A percentile compares a stretch with the other conserved stretches of the same genome.
Evolutionary conservation across 1,284 basidiomycete species (phyloP).

Genomic region (Apiotrichum brassicae): DNA sequence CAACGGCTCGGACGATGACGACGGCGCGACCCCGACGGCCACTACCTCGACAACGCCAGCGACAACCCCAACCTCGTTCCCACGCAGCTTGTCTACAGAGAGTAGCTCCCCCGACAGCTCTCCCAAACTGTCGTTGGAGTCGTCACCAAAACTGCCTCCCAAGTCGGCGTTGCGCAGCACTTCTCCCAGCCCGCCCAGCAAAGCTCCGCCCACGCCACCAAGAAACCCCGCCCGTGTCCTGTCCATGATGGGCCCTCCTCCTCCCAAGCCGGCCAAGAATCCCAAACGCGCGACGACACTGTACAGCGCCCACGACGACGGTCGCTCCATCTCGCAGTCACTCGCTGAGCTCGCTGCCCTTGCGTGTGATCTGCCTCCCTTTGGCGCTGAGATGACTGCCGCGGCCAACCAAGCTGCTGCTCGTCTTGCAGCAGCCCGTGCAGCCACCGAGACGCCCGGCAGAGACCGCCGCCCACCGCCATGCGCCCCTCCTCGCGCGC

Average conservation of each 20-base stretch:
- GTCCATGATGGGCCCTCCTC: not conserved
- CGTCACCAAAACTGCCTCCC: too few species aligned
- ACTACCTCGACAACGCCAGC: too few species aligned
- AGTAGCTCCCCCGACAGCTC: too few species aligned
- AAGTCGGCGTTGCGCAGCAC: too few species aligned
- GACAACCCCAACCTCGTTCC: too few species aligned
- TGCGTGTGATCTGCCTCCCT: constrained; percentile 15
- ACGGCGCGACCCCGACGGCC: too few species aligned
- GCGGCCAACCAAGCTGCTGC: constrained; percentile 1
- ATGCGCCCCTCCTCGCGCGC: not conserved
- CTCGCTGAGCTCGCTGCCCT: constrained; percentile 17
- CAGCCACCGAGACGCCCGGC: constrained; percentile 3
- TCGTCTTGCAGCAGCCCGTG: constrained; percentile 8
- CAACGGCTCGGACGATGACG: too few species aligned
- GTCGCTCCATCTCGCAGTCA: constrained; percentile 15
- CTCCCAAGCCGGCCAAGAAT: constrained; percentile 6
- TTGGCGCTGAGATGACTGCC: constrained; percentile 9
- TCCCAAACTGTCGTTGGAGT: too few species aligned
- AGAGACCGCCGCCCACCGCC: not conserved
- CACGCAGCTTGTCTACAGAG: too few species aligned
- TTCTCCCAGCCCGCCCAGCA: too few species aligned
- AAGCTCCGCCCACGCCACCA: too few species aligned
- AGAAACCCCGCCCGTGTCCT: too few species aligned
- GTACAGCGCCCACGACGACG: constrained; percentile 17
- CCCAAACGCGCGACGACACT: constrained; percentile 7